Base-by-base conservation (phyloP, 495 filamentous ascomycete genomes). In the Hyaloscypha hepaticicola region DNA sequence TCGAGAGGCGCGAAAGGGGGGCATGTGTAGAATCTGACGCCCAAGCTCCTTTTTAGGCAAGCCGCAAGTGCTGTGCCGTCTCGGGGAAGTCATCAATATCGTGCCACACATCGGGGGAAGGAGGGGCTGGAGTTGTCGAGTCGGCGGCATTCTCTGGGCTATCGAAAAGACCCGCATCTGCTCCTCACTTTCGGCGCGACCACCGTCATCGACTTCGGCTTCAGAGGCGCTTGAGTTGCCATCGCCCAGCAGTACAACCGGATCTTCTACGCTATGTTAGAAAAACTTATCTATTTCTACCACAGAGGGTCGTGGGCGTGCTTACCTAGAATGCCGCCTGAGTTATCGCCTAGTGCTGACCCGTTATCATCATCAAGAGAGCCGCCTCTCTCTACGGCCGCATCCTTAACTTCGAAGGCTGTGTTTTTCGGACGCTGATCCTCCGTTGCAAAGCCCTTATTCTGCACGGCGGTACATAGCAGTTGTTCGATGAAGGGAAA, bases 31-130 rank as follows among this genome's bases (percentile, higher is more conserved):
- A 64, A 55, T 68, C 50, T 11, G 31, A 29, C 26, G 49, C 49
- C 41, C n/a, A 64, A 63, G 66, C 31, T 55, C 45, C 22, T 60
- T 56, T 41, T 64, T 64, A 41, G 26, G 56, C 12, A 28, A 22
- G 65, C 65, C 27, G 52, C 33, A 58, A 55, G 55, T 41, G 56
- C n/a, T n/a, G n/a, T 55, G 45, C 56, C 55, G 65, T 63, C 58
- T 67, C 65, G 53, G 14, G 53, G 50, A 57, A 64, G 61, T 61
- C 56, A 67, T 68, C 24, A 64, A 68, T 64, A 61, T 68, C 28
- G 50, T 64, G 56, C 61, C 25, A 64, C 45, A 16, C 29, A 56
- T 68, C 49, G 48, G 34, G 19, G 24, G 48, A 52, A n/a, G n/a
- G n/a, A 65, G 48, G 33, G 28, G 56, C 38, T 26, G 51, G 49